Percentiles rank a stretch among this genome's conserved stretches.
Conservation (phyloP, 768 basidiomycete species). For the Hypholoma sublateritium region DNA sequence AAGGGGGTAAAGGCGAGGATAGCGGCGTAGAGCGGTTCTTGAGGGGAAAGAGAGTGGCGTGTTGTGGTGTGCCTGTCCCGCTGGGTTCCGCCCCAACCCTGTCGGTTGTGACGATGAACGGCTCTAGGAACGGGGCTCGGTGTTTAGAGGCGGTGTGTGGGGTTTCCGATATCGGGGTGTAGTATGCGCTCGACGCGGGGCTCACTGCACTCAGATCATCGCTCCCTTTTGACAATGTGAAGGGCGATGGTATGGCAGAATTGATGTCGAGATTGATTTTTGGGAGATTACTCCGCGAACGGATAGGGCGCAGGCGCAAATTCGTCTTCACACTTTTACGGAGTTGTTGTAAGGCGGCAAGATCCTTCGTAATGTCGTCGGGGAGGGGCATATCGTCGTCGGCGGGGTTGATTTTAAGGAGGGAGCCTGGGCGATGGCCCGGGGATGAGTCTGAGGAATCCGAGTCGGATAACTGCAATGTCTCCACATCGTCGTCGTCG, state of each 20-base stretch:
- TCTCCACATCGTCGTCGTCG: constrained; percentile 37
- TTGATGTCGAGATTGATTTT: constrained; percentile 35
- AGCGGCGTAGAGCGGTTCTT: constrained; percentile 13
- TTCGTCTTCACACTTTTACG: constrained; percentile 75
- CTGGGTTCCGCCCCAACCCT: background rate
- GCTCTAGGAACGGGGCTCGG: background rate
- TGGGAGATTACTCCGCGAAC: constrained; percentile 52
- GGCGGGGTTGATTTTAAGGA: constrained; percentile 17
- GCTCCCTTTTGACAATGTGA: constrained; percentile 8
- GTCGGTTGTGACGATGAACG: background rate
- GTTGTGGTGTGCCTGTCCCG: background rate
- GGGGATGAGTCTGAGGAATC: constrained; percentile 32
- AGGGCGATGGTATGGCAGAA: constrained; percentile 8
- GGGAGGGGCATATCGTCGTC: constrained; percentile 33
- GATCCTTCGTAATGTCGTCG: constrained; percentile 68
- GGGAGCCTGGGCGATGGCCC: constrained; percentile 31
- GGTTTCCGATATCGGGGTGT: constrained; percentile 38
- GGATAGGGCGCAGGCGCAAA: constrained; percentile 75
- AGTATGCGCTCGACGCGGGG: constrained; percentile 46
- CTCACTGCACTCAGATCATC: constrained; percentile 38
- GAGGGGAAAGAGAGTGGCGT: constrained; percentile 20
- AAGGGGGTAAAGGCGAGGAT: constrained; percentile 19
- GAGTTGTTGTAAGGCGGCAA: constrained; percentile 66
- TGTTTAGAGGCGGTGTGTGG: constrained; percentile 23
- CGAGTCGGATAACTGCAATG: constrained; percentile 39